These are phyloP conservation scores for Acephala macrosclerotiorum DNA, from an alignment of 2,329 filamentous ascomycete species.

Conservation along the genomic window DNA sequence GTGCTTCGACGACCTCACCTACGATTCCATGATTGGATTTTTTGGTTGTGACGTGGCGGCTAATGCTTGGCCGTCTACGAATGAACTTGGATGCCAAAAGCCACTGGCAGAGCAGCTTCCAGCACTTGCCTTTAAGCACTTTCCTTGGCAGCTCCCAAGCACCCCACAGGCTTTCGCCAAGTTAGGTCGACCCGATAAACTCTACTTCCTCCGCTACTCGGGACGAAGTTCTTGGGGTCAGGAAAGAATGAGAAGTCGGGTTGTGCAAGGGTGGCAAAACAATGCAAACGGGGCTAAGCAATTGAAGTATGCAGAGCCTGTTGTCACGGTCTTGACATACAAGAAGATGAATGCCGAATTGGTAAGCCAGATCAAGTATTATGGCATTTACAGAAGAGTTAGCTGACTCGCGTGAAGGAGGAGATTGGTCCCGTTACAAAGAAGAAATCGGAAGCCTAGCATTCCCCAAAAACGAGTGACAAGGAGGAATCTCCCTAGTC, in stretches of 20 bases:
- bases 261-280: not conserved
- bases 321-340: not conserved
- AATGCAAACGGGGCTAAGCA: not conserved
- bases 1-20: not conserved
- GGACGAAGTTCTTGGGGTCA: not conserved
- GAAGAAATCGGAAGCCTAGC: too few relatives aligned
- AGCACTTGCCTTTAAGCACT: not conserved
- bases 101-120: not conserved
- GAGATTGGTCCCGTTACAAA: too few relatives aligned
- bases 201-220: not conserved
- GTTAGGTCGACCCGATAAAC: not conserved
- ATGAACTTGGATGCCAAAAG: not conserved
- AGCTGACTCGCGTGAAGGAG: not conserved
- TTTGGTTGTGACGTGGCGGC: not conserved
- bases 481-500: too few relatives aligned
- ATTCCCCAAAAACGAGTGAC: too few relatives aligned
- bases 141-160: not conserved
- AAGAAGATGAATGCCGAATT: not conserved
- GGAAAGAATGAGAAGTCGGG: not conserved
- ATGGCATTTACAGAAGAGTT: not conserved
- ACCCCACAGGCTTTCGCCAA: not conserved
- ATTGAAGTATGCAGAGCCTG: not conserved
- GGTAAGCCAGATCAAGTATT: not conserved
- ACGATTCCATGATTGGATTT: not conserved
- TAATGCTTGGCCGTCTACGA: not conserved